Evolutionary conservation across 768 basidiomycete species (phyloP).

Genomic region (Boletellus sp.): DNA sequence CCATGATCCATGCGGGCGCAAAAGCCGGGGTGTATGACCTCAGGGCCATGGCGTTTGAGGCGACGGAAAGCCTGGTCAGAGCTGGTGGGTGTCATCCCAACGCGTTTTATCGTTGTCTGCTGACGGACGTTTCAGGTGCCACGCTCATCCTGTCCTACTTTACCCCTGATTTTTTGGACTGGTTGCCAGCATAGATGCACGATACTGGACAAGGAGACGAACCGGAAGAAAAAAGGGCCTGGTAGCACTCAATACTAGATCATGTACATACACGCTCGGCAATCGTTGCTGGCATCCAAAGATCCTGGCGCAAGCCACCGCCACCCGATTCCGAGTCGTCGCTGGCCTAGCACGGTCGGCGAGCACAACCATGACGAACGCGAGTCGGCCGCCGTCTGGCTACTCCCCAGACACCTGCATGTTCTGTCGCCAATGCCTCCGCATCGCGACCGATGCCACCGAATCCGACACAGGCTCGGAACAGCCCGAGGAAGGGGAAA

Average conservation of each 20-base stretch:
- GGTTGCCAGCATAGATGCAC: conserved; percentile 45
- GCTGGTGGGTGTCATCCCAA: conserved; percentile 59
- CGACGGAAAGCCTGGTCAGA: conserved; percentile 83
- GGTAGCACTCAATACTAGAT: too few relatives aligned
- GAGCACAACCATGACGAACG: conserved; percentile 2
- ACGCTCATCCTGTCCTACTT: conserved; percentile 93
- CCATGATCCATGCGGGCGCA: conserved; percentile 95
- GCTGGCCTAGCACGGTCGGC: background rate
- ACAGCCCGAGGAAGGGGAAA: background rate
- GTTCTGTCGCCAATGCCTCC: conserved; percentile 17
- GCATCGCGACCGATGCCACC: conserved; percentile 5
- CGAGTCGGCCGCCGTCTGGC: background rate
- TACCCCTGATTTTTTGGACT: conserved; percentile 93
- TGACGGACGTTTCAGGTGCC: conserved; percentile 56
- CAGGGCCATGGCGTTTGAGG: conserved; percentile 92
- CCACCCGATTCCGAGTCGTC: background rate
- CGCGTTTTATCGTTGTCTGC: background rate
- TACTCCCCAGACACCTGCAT: conserved; percentile 26
- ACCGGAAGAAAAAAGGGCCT: background rate
- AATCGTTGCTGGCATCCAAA: background rate
- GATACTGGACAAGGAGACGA: background rate
- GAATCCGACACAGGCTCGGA: conserved; percentile 6
- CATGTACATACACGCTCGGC: background rate
- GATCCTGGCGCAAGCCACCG: background rate
- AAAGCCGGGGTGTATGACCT: conserved; percentile 91